Conservation (phyloP, 2,329 filamentous ascomycete species). For the Graphiopsis chlorocephala region DNA sequence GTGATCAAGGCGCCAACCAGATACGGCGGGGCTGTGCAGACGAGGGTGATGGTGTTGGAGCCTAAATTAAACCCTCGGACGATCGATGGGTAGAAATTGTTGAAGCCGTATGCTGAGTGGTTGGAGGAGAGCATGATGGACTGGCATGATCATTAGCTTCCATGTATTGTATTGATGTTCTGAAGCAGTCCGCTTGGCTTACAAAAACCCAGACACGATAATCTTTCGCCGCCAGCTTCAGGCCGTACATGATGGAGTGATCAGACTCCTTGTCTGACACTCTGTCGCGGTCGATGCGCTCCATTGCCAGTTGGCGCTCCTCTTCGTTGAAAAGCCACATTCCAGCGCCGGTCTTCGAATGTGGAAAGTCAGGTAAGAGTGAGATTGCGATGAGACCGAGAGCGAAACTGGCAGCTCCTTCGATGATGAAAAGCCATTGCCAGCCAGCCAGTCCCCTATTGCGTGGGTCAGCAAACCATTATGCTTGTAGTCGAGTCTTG, state of each 20-base stretch:
- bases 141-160: neutral
- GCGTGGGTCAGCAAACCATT: neutral
- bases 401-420: conserved; percentile 48
- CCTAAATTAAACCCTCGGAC: conserved; percentile 29
- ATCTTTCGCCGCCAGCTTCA: conserved; percentile 11
- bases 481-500: neutral
- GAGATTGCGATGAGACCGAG: conserved; percentile 58
- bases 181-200: neutral
- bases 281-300: conserved; percentile 40
- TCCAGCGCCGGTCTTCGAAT: conserved; percentile 16
- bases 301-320: conserved; percentile 30
- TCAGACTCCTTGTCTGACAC: conserved; percentile 44
- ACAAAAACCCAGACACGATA: conserved; percentile 12
- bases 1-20: conserved; percentile 22
- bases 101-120: conserved; percentile 10
- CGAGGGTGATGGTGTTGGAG: conserved; percentile 32
- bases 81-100: conserved; percentile 14
- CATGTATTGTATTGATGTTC: neutral
- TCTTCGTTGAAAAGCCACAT: conserved; percentile 44
- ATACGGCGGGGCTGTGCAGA: conserved; percentile 37
- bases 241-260: conserved; percentile 34
- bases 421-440: conserved; percentile 13
- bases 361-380: conserved; percentile 65
- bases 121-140: conserved; percentile 11
- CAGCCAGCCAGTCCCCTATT: conserved; percentile 20